A percentile compares a stretch with the other conserved stretches of the same genome.
These are phyloP conservation scores for Dryas drummondii DNA, from an alignment of 306 rosid species.

Conservation along the genomic window DNA sequence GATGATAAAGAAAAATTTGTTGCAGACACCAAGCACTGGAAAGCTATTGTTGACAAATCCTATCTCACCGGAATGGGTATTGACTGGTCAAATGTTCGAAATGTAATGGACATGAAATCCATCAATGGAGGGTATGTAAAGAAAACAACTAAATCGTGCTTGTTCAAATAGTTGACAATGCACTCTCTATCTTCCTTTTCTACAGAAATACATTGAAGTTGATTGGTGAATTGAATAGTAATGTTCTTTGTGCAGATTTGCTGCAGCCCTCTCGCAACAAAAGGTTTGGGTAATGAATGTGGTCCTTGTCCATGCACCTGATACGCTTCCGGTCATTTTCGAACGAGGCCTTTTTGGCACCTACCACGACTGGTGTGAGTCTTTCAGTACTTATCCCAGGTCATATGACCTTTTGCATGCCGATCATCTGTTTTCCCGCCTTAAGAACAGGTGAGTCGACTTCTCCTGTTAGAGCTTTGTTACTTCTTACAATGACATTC, in stretches of 20 bases:
- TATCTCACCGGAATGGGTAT: conserved; percentile 87
- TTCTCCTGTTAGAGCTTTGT: neutral
- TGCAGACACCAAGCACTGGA: conserved; percentile 87
- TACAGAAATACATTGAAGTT: neutral
- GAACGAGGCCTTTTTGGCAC: conserved; percentile 88
- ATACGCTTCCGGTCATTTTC: conserved; percentile 82
- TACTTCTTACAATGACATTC: neutral
- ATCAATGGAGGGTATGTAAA: conserved; percentile 86
- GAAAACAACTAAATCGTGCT: conserved; percentile 16
- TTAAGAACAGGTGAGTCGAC: conserved; percentile 67
- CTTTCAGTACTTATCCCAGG: conserved; percentile 88
- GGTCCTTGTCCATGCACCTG: conserved; percentile 75
- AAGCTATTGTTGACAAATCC: conserved; percentile 66
- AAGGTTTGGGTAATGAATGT: conserved; percentile 98
- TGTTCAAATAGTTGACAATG: neutral
- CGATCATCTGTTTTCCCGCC: conserved; percentile 94
- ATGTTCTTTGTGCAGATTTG: conserved; percentile 55
- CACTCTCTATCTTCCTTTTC: neutral
- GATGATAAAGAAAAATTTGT: conserved; percentile 61
- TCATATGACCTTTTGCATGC: conserved; percentile 92
- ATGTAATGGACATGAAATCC: conserved; percentile 97
- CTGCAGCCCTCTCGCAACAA: conserved; percentile 74
- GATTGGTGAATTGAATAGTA: conserved; percentile 7
- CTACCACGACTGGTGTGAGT: conserved; percentile 96
- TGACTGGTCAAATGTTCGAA: conserved; percentile 79